Evolutionary conservation across 108 stramenopile species (phyloP).

Genomic region (Skeletonema potamos): DNA sequence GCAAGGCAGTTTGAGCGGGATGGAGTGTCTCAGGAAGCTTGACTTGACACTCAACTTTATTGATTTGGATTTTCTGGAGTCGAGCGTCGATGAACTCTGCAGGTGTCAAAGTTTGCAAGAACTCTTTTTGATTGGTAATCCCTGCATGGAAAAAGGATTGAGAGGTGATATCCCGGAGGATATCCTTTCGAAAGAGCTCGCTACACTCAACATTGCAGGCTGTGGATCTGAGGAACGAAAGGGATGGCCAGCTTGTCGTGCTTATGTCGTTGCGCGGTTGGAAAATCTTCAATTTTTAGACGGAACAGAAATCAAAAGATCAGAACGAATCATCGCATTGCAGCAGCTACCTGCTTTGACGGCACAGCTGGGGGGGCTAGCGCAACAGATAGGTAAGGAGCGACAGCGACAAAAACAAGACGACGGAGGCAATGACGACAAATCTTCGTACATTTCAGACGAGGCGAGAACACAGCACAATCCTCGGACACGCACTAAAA

Average conservation of each 20-base stretch:
- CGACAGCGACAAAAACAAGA: conserved; percentile 8
- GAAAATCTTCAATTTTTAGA: conserved; percentile 73
- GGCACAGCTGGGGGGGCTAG: conserved; percentile 36
- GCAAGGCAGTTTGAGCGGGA: conserved; percentile 13
- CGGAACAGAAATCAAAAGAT: conserved; percentile 73
- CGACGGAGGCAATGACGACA: neutral
- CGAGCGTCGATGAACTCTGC: conserved; percentile 54
- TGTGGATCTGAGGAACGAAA: neutral
- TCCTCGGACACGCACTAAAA: conserved; percentile 69
- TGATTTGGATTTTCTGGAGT: conserved; percentile 70
- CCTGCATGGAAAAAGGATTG: conserved; percentile 61
- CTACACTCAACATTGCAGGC: neutral
- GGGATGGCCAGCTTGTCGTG: conserved; percentile 58
- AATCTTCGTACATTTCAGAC: conserved; percentile 16
- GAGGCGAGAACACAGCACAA: conserved; percentile 67
- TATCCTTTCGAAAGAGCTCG: neutral
- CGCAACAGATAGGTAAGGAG: conserved; percentile 1
- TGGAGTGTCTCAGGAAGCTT: conserved; percentile 86
- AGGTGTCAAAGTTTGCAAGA: conserved; percentile 56
- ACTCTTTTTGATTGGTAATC: conserved; percentile 87
- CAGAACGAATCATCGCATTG: conserved; percentile 58
- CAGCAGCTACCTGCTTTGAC: conserved; percentile 62
- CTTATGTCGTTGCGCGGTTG: conserved; percentile 68
- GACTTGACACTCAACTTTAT: conserved; percentile 91
- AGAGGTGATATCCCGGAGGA: conserved; percentile 2